phyloP scores from a whole-genome alignment of 148 eudicot genomes.

The Rhododendron vialii region DNA sequence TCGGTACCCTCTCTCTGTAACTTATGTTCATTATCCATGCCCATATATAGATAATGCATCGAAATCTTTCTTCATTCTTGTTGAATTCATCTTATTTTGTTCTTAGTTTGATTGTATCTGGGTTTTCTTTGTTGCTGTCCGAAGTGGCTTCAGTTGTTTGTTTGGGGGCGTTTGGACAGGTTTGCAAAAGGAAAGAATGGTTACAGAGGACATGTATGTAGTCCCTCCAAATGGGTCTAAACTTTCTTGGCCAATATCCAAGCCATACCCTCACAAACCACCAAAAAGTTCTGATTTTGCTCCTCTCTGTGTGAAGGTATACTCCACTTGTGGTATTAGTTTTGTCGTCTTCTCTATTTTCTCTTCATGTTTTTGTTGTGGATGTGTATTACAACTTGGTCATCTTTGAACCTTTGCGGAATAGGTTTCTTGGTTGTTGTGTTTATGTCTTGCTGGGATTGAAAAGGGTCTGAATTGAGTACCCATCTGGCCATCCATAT shows the following conservation, averaged over 20 bases:
- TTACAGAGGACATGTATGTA: slow-evolving; percentile 82
- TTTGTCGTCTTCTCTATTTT: neutral
- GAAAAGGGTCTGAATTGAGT: neutral
- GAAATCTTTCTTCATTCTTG: neutral
- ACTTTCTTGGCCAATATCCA: slow-evolving; percentile 47
- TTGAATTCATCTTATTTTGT: neutral
- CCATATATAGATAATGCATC: neutral
- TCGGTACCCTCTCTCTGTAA: slow-evolving; percentile 26
- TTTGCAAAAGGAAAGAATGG: slow-evolving; percentile 94
- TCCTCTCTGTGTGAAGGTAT: slow-evolving; percentile 84
- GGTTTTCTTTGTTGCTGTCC: neutral
- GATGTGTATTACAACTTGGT: neutral
- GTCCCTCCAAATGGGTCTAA: slow-evolving; percentile 61
- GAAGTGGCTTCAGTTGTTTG: slow-evolving; percentile 9
- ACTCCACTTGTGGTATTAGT: neutral
- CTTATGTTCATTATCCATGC: neutral
- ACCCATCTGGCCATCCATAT: neutral
- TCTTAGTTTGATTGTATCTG: neutral
- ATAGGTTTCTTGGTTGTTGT: neutral
- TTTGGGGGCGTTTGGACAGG: slow-evolving; percentile 42
- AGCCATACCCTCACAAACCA: slow-evolving; percentile 82
- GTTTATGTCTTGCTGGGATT: neutral
- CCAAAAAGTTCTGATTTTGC: slow-evolving; percentile 92
- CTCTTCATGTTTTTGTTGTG: neutral
- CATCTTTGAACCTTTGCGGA: neutral